Evolutionary conservation across 2,329 filamentous ascomycete species (phyloP).

Genomic region (Cyphellophora europaea): DNA sequence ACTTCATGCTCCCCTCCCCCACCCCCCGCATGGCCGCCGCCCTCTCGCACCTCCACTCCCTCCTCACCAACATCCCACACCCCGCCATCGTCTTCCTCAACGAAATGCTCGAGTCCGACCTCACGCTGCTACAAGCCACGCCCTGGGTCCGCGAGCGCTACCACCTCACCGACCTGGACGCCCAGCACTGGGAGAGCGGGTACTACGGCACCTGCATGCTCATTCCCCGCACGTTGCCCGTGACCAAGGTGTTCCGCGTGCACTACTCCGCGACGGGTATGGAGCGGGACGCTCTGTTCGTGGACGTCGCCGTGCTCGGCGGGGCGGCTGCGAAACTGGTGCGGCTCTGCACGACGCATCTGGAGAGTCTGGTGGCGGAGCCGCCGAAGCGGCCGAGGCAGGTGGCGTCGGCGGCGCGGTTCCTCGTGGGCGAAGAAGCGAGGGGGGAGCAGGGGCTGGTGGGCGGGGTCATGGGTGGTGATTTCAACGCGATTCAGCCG

Average conservation of each 20-base stretch:
- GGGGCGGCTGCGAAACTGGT: conserved; percentile 20
- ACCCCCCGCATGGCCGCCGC: conserved; percentile 33
- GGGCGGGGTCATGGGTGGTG: conserved; percentile 41
- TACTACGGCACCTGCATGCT: conserved; percentile 47
- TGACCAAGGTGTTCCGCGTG: conserved; percentile 41
- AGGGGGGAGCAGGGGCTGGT: conserved; percentile 20
- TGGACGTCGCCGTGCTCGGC: conserved; percentile 34
- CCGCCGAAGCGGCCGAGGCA: conserved; percentile 43
- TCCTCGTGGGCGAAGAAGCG: conserved; percentile 27
- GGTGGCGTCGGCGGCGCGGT: conserved; percentile 33
- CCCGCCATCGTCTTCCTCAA: conserved; percentile 39
- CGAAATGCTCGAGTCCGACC: conserved; percentile 41
- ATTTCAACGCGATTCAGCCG: conserved; percentile 49
- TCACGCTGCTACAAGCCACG: conserved; percentile 33
- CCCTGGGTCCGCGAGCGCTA: conserved; percentile 41
- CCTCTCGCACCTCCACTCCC: conserved; percentile 27
- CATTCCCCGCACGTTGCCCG: conserved; percentile 36
- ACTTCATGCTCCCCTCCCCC: conserved; percentile 31
- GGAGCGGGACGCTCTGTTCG: conserved; percentile 46
- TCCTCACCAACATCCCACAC: conserved; percentile 13
- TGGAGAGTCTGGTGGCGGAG: conserved; percentile 43
- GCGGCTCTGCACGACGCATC: conserved; percentile 47
- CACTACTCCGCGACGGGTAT: conserved; percentile 40
- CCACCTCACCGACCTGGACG: conserved; percentile 38
- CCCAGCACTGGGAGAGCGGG: conserved; percentile 33